Evolutionary conservation across 495 filamentous ascomycete genomes (phyloP).

Genomic region (Symbiotaphrina buchneri): DNA sequence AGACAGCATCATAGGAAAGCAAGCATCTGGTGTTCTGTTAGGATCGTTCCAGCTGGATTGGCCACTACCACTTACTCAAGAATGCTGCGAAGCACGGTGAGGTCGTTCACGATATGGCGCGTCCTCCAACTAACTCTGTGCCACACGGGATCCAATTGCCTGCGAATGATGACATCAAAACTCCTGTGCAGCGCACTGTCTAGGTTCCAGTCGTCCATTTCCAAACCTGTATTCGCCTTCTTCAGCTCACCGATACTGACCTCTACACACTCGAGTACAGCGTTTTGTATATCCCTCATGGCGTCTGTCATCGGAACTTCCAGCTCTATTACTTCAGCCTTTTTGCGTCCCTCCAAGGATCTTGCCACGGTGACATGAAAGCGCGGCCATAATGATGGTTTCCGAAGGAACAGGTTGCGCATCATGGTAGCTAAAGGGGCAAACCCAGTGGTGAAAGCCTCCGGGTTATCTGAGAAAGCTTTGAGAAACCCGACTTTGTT

Average conservation of each 20-base stretch:
- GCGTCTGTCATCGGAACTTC: constrained; percentile 91
- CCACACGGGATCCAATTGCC: constrained; percentile 92
- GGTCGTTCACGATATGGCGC: constrained; percentile 74
- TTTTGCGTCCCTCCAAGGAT: constrained; percentile 72
- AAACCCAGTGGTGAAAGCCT: constrained; percentile 79
- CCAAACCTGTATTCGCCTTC: constrained; percentile 69
- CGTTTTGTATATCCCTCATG: constrained; percentile 84
- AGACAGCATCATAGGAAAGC: constrained; percentile 73
- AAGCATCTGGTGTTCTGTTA: constrained; percentile 31
- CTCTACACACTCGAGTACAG: constrained; percentile 91
- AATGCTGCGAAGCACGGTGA: constrained; percentile 69
- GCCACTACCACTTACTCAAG: constrained; percentile 36
- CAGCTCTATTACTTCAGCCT: constrained; percentile 90
- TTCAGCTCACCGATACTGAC: constrained; percentile 79
- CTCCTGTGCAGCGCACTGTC: constrained; percentile 85
- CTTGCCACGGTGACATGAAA: constrained; percentile 80
- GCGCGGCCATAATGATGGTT: constrained; percentile 79
- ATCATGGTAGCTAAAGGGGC: constrained; percentile 78
- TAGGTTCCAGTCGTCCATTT: constrained; percentile 94
- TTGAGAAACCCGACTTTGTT: constrained; percentile 90
- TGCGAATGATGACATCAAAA: constrained; percentile 72
- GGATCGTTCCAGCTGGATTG: constrained; percentile 2
- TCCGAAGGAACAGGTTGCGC: constrained; percentile 77
- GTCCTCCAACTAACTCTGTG: constrained; percentile 91
- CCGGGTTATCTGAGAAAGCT: constrained; percentile 86